Evolutionary conservation across 192 early-diverging fungal genomes (phyloP), one percentile per base, ranked within the genome.

Genomic region (Irineochytrium annulatum): DNA sequence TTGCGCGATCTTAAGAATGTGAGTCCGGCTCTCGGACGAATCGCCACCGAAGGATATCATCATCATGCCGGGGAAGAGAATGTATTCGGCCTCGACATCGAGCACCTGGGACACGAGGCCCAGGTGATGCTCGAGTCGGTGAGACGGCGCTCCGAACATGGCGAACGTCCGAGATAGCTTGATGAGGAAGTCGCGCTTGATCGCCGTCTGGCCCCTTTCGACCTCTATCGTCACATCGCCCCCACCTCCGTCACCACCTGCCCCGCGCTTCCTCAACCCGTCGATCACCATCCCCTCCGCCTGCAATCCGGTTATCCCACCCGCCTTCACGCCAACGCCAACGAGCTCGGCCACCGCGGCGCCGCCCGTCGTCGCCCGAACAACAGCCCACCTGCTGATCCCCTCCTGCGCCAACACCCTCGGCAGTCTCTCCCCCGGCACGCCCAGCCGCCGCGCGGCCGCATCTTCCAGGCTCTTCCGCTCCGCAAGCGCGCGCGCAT

Each of bases 91-190:
- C 46, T 73, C 63, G 19, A 80, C 62, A 8, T 67, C 73, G 1
- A 81, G 55, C 14, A 61, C 55, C 20, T 81, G 59, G n/a, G 70
- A 65, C 33, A 81, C 69, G 24, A 34, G 27, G 43, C 35, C 24
- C 26, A 81, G 54, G 27, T 72, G 70, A 52, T 62, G 63, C 55
- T 81, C 78, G 4, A 81, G 60, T 24, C 75, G 64, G 60, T 81
- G 78, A 2, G 65, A 61, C 14, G 78, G 78, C 24, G 71, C 66
- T 14, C 78, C 78, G 59, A 73, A 81, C 32, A 62, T 32, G 26
- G 66, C 53, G 16, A 74, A 67, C 17, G 69, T 74, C 5, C 63
- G 67, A 5, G 75, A 32, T 0, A 81, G 63, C 45, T 75, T 59
- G 55, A 81, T 71, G 19, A 81, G 31, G 58, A 81, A 77, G 35